A percentile compares a stretch with the other conserved stretches of the same genome.
Conservation (phyloP, 1,284 basidiomycete genomes). For the Trametes versicolor region DNA sequence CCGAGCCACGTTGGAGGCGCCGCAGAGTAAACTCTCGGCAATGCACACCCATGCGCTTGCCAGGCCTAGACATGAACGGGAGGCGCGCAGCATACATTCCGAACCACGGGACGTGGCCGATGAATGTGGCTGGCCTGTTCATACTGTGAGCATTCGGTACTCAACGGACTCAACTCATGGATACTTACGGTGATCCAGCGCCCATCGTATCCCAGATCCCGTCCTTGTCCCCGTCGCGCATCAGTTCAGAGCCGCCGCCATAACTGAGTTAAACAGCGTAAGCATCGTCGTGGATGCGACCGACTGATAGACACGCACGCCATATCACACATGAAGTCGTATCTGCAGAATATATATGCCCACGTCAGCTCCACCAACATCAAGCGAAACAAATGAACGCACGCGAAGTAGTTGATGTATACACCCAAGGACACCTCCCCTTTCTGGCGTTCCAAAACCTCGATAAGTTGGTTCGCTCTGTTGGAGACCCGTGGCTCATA, state of each 20-base stretch:
- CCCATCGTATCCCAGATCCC: conserved; percentile 31
- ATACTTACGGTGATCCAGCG: conserved; percentile 31
- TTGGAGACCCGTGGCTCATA: conserved; percentile 57
- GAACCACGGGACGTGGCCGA: conserved; percentile 27
- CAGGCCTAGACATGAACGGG: conserved; percentile 12
- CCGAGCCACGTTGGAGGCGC: conserved; percentile 26
- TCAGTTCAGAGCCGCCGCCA: conserved; percentile 42
- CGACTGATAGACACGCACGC: conserved; percentile 50
- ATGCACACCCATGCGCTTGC: conserved; percentile 1
- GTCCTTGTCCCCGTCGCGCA: conserved; percentile 37
- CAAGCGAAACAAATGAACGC: conserved; percentile 34
- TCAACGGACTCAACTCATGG: not conserved
- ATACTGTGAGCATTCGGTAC: not conserved
- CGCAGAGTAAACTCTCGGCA: conserved; percentile 22
- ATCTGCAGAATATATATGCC: conserved; percentile 33
- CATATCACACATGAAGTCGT: conserved; percentile 72
- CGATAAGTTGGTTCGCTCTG: conserved; percentile 51
- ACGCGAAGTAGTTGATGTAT: conserved; percentile 64
- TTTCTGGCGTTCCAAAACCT: conserved; percentile 47
- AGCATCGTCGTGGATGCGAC: not conserved
- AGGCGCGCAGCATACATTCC: conserved; percentile 11
- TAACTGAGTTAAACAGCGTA: conserved; percentile 30
- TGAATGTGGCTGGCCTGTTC: conserved; percentile 10
- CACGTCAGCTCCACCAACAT: not conserved
- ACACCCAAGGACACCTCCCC: conserved; percentile 51